Conservation (phyloP, 108 stramenopile genomes). For the Nitzschia sp. region DNA sequence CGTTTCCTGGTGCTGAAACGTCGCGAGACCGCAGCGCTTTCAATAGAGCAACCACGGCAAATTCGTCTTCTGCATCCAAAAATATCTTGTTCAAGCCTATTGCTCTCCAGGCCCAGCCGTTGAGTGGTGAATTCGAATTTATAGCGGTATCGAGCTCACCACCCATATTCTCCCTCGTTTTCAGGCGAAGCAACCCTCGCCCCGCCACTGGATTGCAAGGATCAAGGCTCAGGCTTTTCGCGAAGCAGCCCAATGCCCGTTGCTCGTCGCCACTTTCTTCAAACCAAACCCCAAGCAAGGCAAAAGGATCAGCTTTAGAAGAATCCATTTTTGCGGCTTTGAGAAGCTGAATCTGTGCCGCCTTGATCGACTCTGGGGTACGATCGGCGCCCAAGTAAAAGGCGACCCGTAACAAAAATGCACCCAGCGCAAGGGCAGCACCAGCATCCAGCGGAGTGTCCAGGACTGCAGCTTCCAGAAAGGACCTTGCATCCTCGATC, state of each 20-base stretch:
- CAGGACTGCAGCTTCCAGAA: conserved; percentile 55
- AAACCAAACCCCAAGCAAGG: conserved; percentile 73
- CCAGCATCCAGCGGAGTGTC: conserved; percentile 57
- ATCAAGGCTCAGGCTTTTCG: conserved; percentile 57
- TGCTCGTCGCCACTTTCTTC: conserved; percentile 50
- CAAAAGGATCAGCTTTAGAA: conserved; percentile 60
- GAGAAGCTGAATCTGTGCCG: conserved; percentile 57
- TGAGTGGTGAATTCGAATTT: conserved; percentile 47
- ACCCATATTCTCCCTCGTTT: conserved; percentile 13
- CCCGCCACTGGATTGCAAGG: conserved; percentile 78
- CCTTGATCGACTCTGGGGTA: conserved; percentile 2
- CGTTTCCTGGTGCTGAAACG: conserved; percentile 45
- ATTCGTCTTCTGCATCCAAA: conserved; percentile 46
- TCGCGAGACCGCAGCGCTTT: conserved; percentile 68
- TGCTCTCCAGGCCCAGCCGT: conserved; percentile 81
- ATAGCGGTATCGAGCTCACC: conserved; percentile 46
- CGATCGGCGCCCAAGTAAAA: conserved; percentile 18
- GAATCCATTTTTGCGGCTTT: conserved; percentile 73
- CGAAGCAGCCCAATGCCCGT: conserved; percentile 65
- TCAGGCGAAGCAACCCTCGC: conserved; percentile 60
- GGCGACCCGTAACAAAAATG: conserved; percentile 54
- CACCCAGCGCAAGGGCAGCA: conserved; percentile 60
- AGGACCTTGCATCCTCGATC: conserved; percentile 50
- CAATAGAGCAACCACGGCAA: conserved; percentile 64
- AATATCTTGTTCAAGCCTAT: conserved; percentile 43